Base-by-base conservation (phyloP, 2,329 filamentous ascomycete species). In the Gremmenia infestans region DNA sequence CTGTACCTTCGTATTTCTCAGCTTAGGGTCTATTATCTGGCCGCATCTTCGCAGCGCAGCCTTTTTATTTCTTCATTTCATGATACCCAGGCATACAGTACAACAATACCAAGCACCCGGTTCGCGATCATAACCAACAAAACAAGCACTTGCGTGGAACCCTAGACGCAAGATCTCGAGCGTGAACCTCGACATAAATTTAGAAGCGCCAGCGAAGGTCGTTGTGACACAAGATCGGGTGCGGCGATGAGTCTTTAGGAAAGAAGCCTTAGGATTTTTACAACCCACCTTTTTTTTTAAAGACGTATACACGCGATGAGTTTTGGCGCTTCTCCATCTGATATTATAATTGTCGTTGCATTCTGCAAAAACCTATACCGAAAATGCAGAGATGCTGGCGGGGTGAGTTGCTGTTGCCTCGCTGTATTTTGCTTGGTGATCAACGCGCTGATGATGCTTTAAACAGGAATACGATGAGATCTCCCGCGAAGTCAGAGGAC, bases 281-380 rank as follows among this genome's bases (percentile, higher is more conserved):
- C 17, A 19, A 5, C 17, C 19, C 19, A 28, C 23, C n/a, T n/a
- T n/a, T 22, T 47, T 23, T 28, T n/a, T 11, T 17, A 15, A 15
- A 14, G 23, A 15, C 22, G 12, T 11, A 2, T n/a, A 32, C 19
- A 22, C 43, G 50, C 43, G 32, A 70, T 70, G 68, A 67, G 60
- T 64, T 68, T 68, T 54, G 67, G 63, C 39, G 59, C 63, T 39
- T 65, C 63, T 5, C 61, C 65, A n/a, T 63, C 64, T 50, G 67
- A 77, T 62, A 79, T 85, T 69, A 79, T 82, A 67, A 74, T 74
- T 49, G 74, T 82, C 64, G 80, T 82, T 67, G 75, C 75, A 56
- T 79, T 80, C 63, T 80, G 81, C 48, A 77, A 78, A 48, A 75
- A 76, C 49, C 74, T 85, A 15, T 83, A 81, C 65, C 74, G 79